Base-by-base conservation (phyloP, 352 stramenopile species). In the Globisporangium megalacanthum region DNA sequence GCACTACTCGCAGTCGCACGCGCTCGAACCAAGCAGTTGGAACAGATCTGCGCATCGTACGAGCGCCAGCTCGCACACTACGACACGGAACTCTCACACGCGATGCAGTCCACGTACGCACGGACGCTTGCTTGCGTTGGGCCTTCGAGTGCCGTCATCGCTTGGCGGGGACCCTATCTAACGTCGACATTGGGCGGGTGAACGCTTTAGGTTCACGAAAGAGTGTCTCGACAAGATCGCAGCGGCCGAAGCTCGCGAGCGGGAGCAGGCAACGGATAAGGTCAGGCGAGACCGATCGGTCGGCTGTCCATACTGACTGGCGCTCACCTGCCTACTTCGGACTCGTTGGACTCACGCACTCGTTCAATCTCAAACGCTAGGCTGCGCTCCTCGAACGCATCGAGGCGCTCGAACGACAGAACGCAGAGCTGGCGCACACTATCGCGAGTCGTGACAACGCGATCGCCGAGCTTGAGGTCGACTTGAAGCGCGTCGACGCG, bases 61-160 rank as follows among this genome's bases (percentile, higher is more conserved):
- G 79, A 89, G 14, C 59, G 54, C 2, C 79, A 87, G 60, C 66
- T 89, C 15, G 56, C 74, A 13, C 71, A 69, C 1, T 73, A 66
- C 19, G 77, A 89, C 37, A 69, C 58, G 0, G 79, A 83, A 39
- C 66, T 86, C 39, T 78, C 73, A 3, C 62, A 70, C 31, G 75
- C 75, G 6, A 71, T 81, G 47, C 68, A 79, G 56, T 82, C 74
- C 1, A 62, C 56, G 66, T 73, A 56, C 29, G 62, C 56, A 53
- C 17, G 5, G 47, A 39, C 7, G 45, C 17, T 60, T 29, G 25
- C 25, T 29, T 29, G 25, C 25, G 4, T 46, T 13, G 15, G 14
- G 15, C 11, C 5, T 31, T 25, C 22, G 15, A 45, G 66, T 52
- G 31, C 56, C 61, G 42, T 50, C 50, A 36, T 49, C 41, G 52